Base-by-base conservation (phyloP, 768 basidiomycete genomes). In the Omphalotus guepiniiformis region DNA sequence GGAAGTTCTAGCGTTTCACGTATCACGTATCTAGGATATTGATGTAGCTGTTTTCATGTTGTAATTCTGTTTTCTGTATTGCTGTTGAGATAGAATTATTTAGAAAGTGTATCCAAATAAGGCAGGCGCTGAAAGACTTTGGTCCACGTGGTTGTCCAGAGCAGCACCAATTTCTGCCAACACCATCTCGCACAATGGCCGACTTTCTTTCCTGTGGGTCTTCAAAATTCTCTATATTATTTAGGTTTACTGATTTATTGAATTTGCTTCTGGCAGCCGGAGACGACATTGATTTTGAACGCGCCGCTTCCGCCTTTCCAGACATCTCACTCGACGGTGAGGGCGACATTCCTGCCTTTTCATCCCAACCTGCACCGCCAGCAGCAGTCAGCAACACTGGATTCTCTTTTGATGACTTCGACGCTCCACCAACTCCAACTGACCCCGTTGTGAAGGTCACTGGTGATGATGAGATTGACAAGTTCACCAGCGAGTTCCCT, bases 401-500 rank as follows among this genome's bases (percentile, higher is more conserved):
- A 11, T 88, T 88, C 66, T 79, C 79, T 6, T 81, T 88, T 49
- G 80, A 82, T 57, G 73, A 76, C 58, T 88, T 91, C 59, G 81
- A 76, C 13, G 69, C 63, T 38, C 69, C 72, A 7, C 72, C 73
- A 1, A 56, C 61, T 25, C 58, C 67, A 32, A 70, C 74, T n/a
- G 71, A 34, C 27, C 36, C 36, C 2, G 37, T 75, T 8, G 84
- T 93, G 45, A 89, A 79, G 58, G 83, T 91, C 32, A 93, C 90
- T 0, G 89, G 88, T 0, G 82, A 89, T 58, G 88, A 91, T 53
- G 87, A 89, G 53, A 77, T 94, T 50, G 85, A 89, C 49, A 81
- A 85, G 63, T 94, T 94, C 54, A 83, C 92, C 66, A 84, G 69
- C 62, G 80, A 89, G 49, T 94, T 93, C 62, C 91, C 91, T 0